Evolutionary conservation across 2,329 filamentous ascomycete genomes (phyloP), one percentile per base, ranked within the genome.

Genomic region (Exophiala xenobiotica): DNA sequence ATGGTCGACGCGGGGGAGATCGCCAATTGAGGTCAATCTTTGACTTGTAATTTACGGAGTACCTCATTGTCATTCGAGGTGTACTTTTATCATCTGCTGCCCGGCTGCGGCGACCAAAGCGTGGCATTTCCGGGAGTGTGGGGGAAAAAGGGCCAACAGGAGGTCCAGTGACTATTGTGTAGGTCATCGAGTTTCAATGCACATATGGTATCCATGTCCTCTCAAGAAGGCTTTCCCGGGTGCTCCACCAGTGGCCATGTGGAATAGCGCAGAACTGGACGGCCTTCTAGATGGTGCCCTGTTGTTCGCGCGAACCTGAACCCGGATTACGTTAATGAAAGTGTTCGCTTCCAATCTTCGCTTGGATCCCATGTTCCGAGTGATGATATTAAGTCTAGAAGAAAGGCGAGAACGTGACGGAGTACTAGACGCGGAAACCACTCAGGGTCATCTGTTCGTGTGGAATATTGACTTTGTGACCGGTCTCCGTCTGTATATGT

Each of bases 1-100:
- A 76, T 88, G 62, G 79, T 89, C 57, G 86, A 89, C 67, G 78
- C 85, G 56, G 86, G 86, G 48, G 86, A 89, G 73, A 77, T 89
- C 60, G 76, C 88, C 68, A 71, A 73, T 58, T 76, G 69, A 67
- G 37, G 33, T 26, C 16, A 19, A 18, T 19, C 19, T 54, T 31
- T n/a, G 19, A 47, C n/a, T 22, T 24, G 7, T 43, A 43, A 47
- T 43, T 12, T 47, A 37, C n/a, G n/a, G n/a, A 42, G 8, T 44
- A 38, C 12, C 37, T 37, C 33, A 35, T 44, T 44, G 29, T 16
- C 11, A 22, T 37, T 40, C 6, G 41, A 7, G 33, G 33, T 51
- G 48, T 51, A 51, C 48, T 56, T 49, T 46, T 47, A 56, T 42
- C 35, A 24, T 37, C 52, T 52, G 45, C 43, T 50, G 42, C 39